A percentile compares a stretch with the other conserved stretches of the same genome.
These are phyloP conservation scores for Starmera stellimalicola DNA, from an alignment of 1,139 yeast genomes.

Conservation along the genomic window DNA sequence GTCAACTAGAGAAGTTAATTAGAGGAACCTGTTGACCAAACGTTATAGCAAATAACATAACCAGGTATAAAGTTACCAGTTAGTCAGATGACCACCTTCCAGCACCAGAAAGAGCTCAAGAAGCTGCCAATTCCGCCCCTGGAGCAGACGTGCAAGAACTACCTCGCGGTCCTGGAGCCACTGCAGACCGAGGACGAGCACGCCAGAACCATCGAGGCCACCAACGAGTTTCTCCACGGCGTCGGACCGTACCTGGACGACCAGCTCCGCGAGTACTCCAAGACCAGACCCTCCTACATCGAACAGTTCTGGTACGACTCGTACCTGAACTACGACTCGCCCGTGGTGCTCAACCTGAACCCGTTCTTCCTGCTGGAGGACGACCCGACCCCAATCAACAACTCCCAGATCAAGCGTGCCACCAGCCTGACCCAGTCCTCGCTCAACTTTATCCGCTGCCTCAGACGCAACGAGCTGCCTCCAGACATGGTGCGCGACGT, in stretches of 20 bases:
- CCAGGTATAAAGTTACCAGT: not conserved
- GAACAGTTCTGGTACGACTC: slow-evolving; percentile 94
- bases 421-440: slow-evolving; percentile 74
- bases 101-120: slow-evolving; percentile 13
- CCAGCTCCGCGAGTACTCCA: slow-evolving; percentile 53
- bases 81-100: slow-evolving; percentile 13
- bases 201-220: slow-evolving; percentile 49
- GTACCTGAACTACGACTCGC: slow-evolving; percentile 77
- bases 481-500: slow-evolving; percentile 60
- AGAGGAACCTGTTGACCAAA: no score
- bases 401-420: slow-evolving; percentile 71
- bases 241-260: slow-evolving; percentile 56
- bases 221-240: slow-evolving; percentile 42
- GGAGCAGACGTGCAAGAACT: slow-evolving; percentile 51
- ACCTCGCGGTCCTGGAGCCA: slow-evolving; percentile 61
- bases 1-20: no score
- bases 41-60: no score
- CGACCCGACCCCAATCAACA: slow-evolving; percentile 75
- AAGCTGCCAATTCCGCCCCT: slow-evolving; percentile 69
- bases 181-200: slow-evolving; percentile 69
- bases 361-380: slow-evolving; percentile 85
- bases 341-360: slow-evolving; percentile 78
- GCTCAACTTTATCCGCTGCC: slow-evolving; percentile 67
- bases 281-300: slow-evolving; percentile 63
- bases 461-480: slow-evolving; percentile 66